Base-by-base conservation (phyloP, 179 eudicot species). In the Monotropa hypopitys region DNA sequence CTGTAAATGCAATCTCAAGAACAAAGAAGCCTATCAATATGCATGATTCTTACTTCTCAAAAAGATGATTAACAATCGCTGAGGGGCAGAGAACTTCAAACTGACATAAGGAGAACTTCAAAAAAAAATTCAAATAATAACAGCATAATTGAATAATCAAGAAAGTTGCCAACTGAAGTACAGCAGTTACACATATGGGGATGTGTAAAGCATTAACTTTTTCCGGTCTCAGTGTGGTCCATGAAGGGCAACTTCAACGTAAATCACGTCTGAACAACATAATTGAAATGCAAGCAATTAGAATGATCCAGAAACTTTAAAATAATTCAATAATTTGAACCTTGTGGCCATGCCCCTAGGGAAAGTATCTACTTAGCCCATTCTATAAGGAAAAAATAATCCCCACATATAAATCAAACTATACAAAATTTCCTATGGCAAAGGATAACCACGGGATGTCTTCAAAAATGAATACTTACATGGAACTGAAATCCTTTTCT, bases 1-100 rank as follows among this genome's bases (percentile, higher is more conserved):
- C 18, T 0, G 42, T 73, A 73, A 59, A 61, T 59, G 65, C 23
- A 40, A 45, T 28, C n/a, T 45, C 23, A 13, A 56, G 69, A 74
- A 71, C 8, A 74, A 57, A 74, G 66, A 50, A 74, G 50, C 53
- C 16, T 50, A 18, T 72, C 75, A 72, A 50, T 11, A 56, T 28
- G 28, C 62, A 7, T 56, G 62, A 57, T 57, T 57, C 63, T 59
- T 59, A 26, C 33, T 26, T 26, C 26, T 26, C 32, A 59, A 26
- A 59, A 56, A 57, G 63, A 57, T 23, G 30, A 15, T 57, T 18
- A 57, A 21, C 63, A 56, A 56, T 56, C 28, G 23, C 12, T 47
- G 16, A 47, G 15, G 50, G 50, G 45, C 26, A 2, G 18, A 23
- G 54, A 70, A 70, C 73, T 70, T 70, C 53, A n/a, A 38, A 5